Conservation (phyloP, 2,329 filamentous ascomycete genomes). For the Aspergillus hiratsukae region DNA sequence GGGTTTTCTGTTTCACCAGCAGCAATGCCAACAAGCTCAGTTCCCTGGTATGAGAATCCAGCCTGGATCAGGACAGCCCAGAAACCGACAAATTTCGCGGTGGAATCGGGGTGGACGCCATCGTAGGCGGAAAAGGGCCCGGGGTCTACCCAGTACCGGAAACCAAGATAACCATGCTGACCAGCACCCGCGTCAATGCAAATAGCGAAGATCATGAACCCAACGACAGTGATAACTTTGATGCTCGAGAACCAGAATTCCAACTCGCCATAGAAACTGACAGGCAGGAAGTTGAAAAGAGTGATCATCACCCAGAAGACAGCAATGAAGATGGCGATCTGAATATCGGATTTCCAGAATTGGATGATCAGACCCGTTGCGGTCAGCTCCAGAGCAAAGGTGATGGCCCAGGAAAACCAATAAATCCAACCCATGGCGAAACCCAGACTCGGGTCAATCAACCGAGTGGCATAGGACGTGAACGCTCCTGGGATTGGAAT, state of each 20-base stretch:
- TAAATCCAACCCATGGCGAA: slow-evolving; percentile 82
- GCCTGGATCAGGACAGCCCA: slow-evolving; percentile 48
- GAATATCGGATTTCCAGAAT: slow-evolving; percentile 63
- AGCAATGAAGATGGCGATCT: slow-evolving; percentile 67
- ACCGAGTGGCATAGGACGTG: slow-evolving; percentile 69
- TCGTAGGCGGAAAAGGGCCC: slow-evolving; percentile 61
- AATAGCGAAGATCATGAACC: slow-evolving; percentile 73
- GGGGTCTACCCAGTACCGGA: slow-evolving; percentile 64
- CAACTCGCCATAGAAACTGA: slow-evolving; percentile 69
- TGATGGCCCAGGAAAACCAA: slow-evolving; percentile 73
- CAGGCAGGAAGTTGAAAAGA: slow-evolving; percentile 64
- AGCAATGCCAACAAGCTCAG: slow-evolving; percentile 73
- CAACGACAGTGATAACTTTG: slow-evolving; percentile 70
- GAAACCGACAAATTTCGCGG: slow-evolving; percentile 61
- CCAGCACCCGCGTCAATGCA: slow-evolving; percentile 70
- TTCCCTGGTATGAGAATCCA: slow-evolving; percentile 49
- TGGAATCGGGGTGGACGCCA: slow-evolving; percentile 15
- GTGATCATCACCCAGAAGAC: slow-evolving; percentile 71
- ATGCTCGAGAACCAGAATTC: slow-evolving; percentile 76
- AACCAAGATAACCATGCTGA: slow-evolving; percentile 65
- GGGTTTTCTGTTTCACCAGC: slow-evolving; percentile 73
- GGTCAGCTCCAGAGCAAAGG: slow-evolving; percentile 68
- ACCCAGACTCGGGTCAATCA: slow-evolving; percentile 67
- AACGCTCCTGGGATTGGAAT: slow-evolving; percentile 74
- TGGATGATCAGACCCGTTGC: slow-evolving; percentile 71